Evolutionary conservation across 495 filamentous ascomycete genomes (phyloP).

Genomic region (Platismatia glauca): DNA sequence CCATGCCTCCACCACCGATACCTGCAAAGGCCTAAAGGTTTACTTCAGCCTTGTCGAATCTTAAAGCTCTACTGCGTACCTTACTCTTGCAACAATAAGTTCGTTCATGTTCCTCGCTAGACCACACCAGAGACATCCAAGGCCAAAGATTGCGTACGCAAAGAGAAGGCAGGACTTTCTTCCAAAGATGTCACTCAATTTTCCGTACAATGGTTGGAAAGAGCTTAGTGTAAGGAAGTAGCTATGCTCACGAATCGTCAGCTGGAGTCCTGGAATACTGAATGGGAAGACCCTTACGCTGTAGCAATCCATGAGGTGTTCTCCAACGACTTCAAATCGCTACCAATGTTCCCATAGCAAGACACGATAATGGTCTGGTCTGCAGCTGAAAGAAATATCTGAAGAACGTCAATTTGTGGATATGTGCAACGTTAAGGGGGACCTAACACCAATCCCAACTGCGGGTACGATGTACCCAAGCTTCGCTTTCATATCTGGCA

Average conservation of each 20-base stretch:
- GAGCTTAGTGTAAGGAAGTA: constrained; percentile 23
- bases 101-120: constrained; percentile 24
- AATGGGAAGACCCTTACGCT: constrained; percentile 31
- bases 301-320: constrained; percentile 82
- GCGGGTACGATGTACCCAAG: constrained; percentile 43
- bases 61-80: constrained; percentile 8
- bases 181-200: constrained; percentile 25
- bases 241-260: not conserved
- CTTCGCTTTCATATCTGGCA: constrained; percentile 28
- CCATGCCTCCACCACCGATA: constrained; percentile 81
- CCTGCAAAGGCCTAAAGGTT: constrained; percentile 47
- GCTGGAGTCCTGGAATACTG: not conserved
- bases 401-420: constrained; percentile 5
- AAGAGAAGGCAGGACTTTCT: constrained; percentile 22
- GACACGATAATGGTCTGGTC: constrained; percentile 79
- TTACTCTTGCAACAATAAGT: constrained; percentile 44
- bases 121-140: constrained; percentile 25
- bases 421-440: not conserved
- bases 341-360: constrained; percentile 73
- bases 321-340: constrained; percentile 67
- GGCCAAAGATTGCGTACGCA: constrained; percentile 20
- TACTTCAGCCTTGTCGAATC: constrained; percentile 6
- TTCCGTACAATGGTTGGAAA: constrained; percentile 24
- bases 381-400: constrained; percentile 62
- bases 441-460: constrained; percentile 44